phyloP scores from a whole-genome alignment of 2,329 filamentous ascomycete genomes.

The Diaporthe vaccinii region DNA sequence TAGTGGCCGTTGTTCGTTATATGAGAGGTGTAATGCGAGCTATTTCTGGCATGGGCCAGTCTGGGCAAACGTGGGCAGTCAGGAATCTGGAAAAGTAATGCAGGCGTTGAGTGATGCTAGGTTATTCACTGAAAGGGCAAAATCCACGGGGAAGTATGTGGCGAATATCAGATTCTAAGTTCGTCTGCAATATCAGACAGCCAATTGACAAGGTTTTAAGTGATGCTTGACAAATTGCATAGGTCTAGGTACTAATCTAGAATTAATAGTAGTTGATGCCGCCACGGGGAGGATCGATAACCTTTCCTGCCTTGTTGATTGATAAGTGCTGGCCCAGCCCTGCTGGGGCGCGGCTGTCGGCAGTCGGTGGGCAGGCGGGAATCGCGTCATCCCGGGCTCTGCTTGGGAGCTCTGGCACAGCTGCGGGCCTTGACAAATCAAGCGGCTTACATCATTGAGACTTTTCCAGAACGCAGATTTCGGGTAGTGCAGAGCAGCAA shows the following conservation, averaged over 20 bases:
- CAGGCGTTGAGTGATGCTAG: too few relatives aligned
- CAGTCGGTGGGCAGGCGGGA: slow-evolving; percentile 1
- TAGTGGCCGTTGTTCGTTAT: slow-evolving; percentile 20
- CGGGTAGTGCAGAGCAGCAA: slow-evolving; percentile 3
- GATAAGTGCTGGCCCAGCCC: neutral
- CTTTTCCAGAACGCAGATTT: slow-evolving; percentile 29
- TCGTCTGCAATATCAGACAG: neutral
- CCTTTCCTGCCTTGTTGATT: neutral
- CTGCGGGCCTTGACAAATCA: slow-evolving; percentile 40
- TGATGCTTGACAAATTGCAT: too few relatives aligned
- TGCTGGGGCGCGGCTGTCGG: neutral
- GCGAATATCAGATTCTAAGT: too few relatives aligned
- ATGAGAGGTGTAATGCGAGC: neutral
- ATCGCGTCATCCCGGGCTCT: slow-evolving; percentile 15
- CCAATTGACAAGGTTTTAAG: too few relatives aligned
- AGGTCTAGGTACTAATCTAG: too few relatives aligned
- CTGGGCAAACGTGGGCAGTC: too few relatives aligned
- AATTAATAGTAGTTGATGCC: neutral
- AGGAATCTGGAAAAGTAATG: too few relatives aligned
- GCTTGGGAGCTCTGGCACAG: slow-evolving; percentile 8
- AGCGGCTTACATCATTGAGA: slow-evolving; percentile 38
- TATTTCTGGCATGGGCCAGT: too few relatives aligned
- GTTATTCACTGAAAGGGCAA: too few relatives aligned
- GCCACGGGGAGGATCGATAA: neutral
- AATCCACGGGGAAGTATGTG: too few relatives aligned